Percentiles rank a stretch among this genome's conserved stretches.
phyloP scores from a whole-genome alignment of 352 stramenopile genomes.

The Pythium brachiatum region DNA sequence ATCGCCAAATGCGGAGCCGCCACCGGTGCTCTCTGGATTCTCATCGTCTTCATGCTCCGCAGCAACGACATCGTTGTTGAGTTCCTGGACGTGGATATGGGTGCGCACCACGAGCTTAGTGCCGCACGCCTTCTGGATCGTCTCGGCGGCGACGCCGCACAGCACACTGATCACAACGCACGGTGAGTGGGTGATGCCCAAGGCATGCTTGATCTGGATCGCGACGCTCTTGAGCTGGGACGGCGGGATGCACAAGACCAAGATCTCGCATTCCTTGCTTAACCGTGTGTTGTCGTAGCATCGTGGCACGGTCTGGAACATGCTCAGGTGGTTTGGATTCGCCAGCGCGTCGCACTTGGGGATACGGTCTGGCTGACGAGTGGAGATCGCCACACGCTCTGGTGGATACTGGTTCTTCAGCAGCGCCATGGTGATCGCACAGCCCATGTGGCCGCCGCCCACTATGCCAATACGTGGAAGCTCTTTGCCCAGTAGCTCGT shows the following conservation, averaged over 20 bases:
- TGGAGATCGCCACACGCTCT: constrained; percentile 43
- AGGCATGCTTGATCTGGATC: constrained; percentile 62
- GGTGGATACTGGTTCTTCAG: constrained; percentile 39
- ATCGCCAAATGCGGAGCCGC: not conserved
- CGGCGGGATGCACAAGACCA: constrained; percentile 64
- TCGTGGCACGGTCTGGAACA: constrained; percentile 40
- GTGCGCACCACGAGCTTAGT: constrained; percentile 34
- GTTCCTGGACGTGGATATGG: constrained; percentile 2
- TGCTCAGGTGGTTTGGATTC: constrained; percentile 17
- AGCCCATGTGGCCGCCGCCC: constrained; percentile 51
- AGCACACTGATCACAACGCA: constrained; percentile 46
- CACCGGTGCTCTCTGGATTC: not conserved
- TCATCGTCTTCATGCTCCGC: not conserved
- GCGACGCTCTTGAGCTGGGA: constrained; percentile 66
- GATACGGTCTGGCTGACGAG: constrained; percentile 51
- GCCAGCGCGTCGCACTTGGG: constrained; percentile 38
- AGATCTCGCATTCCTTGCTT: constrained; percentile 47
- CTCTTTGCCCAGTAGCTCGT: constrained; percentile 5
- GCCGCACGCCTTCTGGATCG: constrained; percentile 47
- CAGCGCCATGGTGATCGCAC: constrained; percentile 45
- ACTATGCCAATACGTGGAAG: constrained; percentile 47
- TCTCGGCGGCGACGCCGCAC: constrained; percentile 39
- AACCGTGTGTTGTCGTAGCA: constrained; percentile 63
- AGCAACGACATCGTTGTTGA: not conserved
- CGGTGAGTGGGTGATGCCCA: constrained; percentile 27